Conservation (phyloP, 768 basidiomycete species). For the Auriscalpium orientale region DNA sequence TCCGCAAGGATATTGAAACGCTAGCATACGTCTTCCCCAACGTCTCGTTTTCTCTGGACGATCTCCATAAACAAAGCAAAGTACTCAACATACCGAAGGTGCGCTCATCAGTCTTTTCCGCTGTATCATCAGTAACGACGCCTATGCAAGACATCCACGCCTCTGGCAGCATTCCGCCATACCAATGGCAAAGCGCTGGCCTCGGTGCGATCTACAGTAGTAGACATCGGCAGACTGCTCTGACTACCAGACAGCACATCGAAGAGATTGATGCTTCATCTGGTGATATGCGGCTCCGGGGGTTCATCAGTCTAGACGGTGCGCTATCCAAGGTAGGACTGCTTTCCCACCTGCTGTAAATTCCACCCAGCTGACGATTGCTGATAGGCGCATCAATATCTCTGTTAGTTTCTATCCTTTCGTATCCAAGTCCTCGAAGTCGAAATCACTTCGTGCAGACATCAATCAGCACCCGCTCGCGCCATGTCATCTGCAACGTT, state of each 20-base stretch:
- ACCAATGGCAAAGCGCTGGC: constrained; percentile 66
- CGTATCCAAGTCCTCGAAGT: not conserved
- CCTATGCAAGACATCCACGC: constrained; percentile 49
- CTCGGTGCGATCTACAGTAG: constrained; percentile 40
- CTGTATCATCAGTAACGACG: not conserved
- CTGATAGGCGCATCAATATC: constrained; percentile 70
- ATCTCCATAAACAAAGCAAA: constrained; percentile 40
- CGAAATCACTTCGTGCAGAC: constrained; percentile 35
- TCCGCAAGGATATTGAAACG: constrained; percentile 65
- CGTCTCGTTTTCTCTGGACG: constrained; percentile 64
- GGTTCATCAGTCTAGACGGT: constrained; percentile 81
- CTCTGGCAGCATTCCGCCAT: constrained; percentile 60
- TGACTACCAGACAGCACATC: constrained; percentile 43
- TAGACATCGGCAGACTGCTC: not conserved
- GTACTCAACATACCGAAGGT: constrained; percentile 66
- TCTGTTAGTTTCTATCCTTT: constrained; percentile 49
- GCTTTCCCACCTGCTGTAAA: constrained; percentile 7
- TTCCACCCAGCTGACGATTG: constrained; percentile 13
- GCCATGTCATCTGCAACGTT: constrained; percentile 56
- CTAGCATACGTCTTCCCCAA: constrained; percentile 67
- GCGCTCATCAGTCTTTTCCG: constrained; percentile 5
- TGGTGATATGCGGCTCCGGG: constrained; percentile 53
- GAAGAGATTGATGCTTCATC: constrained; percentile 49
- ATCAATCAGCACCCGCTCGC: constrained; percentile 72
- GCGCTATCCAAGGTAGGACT: constrained; percentile 58